A percentile compares a stretch with the other conserved stretches of the same genome.
Evolutionary conservation across 2,329 filamentous ascomycete genomes (phyloP).

Genomic region (Falciphora oryzae): DNA sequence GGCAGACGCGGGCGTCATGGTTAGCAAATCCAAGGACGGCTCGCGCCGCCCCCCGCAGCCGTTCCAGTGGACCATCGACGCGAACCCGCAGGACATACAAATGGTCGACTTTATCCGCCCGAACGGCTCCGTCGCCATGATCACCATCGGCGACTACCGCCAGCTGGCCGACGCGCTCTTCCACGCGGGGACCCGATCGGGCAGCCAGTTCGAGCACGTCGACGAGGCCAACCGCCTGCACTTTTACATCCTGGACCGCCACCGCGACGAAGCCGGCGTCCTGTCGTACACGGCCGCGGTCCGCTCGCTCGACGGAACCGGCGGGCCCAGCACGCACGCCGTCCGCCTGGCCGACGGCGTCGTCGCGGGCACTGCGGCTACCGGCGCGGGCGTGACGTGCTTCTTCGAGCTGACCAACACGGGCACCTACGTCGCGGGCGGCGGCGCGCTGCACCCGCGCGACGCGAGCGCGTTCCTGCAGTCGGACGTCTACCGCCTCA

Average conservation of each 20-base stretch:
- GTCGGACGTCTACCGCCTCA: conserved; percentile 43
- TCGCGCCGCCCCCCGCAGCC: conserved; percentile 30
- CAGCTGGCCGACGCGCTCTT: conserved; percentile 49
- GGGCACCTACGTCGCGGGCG: conserved; percentile 26
- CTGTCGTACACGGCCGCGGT: conserved; percentile 44
- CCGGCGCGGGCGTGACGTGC: conserved; percentile 34
- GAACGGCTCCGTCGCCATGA: conserved; percentile 39
- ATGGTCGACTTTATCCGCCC: conserved; percentile 44
- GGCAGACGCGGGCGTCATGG: conserved; percentile 45
- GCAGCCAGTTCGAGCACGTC: conserved; percentile 42
- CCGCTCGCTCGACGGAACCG: conserved; percentile 33
- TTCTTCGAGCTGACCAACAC: conserved; percentile 42
- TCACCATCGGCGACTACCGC: conserved; percentile 47
- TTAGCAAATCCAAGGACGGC: conserved; percentile 45
- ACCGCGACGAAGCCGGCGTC: conserved; percentile 34
- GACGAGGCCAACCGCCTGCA: conserved; percentile 43
- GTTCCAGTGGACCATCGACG: conserved; percentile 50
- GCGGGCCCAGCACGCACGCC: conserved; percentile 26
- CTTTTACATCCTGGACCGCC: conserved; percentile 41
- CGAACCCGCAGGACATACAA: conserved; percentile 45
- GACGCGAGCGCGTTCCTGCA: conserved; percentile 33
- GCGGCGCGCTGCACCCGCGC: conserved; percentile 21
- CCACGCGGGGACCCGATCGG: conserved; percentile 46
- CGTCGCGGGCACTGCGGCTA: conserved; percentile 17
- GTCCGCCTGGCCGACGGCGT: conserved; percentile 32